These are phyloP conservation scores for Ramaria sp. DNA, from an alignment of 768 basidiomycete genomes.

Conservation along the genomic window DNA sequence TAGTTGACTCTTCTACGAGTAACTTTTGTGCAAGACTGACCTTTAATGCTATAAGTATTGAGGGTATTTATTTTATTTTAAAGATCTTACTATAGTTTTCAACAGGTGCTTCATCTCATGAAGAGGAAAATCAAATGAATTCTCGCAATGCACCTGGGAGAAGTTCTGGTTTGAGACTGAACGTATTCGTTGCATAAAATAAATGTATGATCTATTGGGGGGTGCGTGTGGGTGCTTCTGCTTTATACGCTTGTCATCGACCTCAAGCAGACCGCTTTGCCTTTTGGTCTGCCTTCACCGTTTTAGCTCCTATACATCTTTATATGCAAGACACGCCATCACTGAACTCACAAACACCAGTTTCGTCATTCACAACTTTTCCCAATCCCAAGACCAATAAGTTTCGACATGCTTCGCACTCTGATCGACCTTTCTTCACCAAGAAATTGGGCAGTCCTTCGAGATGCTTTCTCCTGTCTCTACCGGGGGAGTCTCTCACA, in stretches of 20 bases:
- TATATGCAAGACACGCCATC: constrained; percentile 10
- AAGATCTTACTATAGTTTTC: too few species aligned
- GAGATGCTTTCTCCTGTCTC: constrained; percentile 29
- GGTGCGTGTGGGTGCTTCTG: background rate
- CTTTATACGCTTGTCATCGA: too few species aligned
- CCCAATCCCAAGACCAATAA: constrained; percentile 1
- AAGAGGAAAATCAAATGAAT: too few species aligned
- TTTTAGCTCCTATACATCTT: background rate
- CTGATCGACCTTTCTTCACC: background rate
- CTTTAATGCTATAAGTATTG: too few species aligned
- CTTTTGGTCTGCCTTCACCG: background rate
- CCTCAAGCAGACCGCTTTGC: background rate
- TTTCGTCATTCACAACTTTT: constrained; percentile 1
- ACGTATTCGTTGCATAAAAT: too few species aligned
- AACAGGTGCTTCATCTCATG: too few species aligned
- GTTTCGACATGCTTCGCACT: constrained; percentile 1
- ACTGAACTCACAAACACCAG: constrained; percentile 8
- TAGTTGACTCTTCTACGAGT: too few species aligned
- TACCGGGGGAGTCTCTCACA: constrained; percentile 65
- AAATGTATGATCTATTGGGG: background rate
- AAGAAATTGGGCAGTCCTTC: background rate
- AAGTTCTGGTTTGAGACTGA: too few species aligned
- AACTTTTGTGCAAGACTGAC: too few species aligned
- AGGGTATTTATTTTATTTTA: too few species aligned
- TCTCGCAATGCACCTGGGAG: too few species aligned